A percentile compares a stretch with the other conserved stretches of the same genome.
Conservation (phyloP, 345 rosid species). For the Melaleuca quinquenervia region DNA sequence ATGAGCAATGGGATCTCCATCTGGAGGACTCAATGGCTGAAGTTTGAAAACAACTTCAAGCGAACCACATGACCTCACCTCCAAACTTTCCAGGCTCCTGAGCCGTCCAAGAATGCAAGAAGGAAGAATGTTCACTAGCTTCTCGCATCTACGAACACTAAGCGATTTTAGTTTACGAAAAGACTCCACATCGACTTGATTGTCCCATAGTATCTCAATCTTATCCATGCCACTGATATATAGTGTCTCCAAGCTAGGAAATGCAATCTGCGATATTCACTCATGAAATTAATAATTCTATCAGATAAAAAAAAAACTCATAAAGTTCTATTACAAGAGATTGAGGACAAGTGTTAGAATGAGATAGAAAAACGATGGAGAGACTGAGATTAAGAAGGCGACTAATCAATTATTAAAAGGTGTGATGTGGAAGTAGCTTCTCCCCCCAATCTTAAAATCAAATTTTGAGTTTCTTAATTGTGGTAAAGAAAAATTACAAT, state of each 20-base stretch:
- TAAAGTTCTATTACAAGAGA: no score
- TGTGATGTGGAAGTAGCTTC: accelerated
- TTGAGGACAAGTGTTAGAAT: neutral
- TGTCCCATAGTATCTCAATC: neutral
- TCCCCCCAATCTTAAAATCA: neutral
- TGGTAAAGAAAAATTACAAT: no score
- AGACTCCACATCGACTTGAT: neutral
- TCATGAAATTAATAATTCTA: neutral
- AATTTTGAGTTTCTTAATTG: no score
- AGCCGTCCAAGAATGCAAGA: no score
- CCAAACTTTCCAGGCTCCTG: no score
- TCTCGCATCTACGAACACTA: accelerated
- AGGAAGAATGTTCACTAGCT: neutral
- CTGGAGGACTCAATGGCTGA: no score
- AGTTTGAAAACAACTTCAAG: no score
- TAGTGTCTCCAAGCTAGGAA: neutral
- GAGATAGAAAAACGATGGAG: accelerated
- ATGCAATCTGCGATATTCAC: neutral
- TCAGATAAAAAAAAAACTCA: no score
- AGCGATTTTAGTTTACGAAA: neutral
- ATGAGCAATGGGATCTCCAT: no score
- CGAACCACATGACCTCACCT: no score
- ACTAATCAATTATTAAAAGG: neutral
- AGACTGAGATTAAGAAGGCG: neutral
- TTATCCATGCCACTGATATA: accelerated